phyloP scores from a whole-genome alignment of 768 basidiomycete genomes.

The Calocybe gangraenosa region DNA sequence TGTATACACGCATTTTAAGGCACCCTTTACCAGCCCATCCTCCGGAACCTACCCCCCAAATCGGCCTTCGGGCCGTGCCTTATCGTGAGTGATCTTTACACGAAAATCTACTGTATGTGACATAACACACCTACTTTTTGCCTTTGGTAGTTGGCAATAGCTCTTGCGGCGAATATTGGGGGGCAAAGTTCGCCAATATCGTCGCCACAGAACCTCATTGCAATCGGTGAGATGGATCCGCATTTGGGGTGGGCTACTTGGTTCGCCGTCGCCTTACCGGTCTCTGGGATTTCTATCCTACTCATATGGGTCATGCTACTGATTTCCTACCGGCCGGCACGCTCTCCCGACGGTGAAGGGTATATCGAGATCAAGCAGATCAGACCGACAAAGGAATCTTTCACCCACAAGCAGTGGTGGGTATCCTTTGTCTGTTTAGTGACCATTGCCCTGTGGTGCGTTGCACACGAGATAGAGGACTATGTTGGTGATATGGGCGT shows the following conservation, averaged over 20 bases:
- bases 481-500: constrained; percentile 95
- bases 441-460: constrained; percentile 89
- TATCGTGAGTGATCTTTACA: constrained; percentile 58
- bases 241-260: constrained; percentile 85
- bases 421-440: constrained; percentile 76
- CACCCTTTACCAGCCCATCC: constrained; percentile 65
- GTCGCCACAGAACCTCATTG: constrained; percentile 96
- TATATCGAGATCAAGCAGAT: constrained; percentile 83
- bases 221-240: constrained; percentile 81
- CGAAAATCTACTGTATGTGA: neutral
- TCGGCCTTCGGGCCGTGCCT: constrained; percentile 87
- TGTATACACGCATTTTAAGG: constrained; percentile 5
- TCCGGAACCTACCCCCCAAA: constrained; percentile 83
- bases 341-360: constrained; percentile 67
- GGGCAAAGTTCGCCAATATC: constrained; percentile 98
- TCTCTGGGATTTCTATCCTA: constrained; percentile 79
- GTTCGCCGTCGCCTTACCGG: constrained; percentile 93
- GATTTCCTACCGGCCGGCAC: constrained; percentile 72
- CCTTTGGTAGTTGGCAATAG: constrained; percentile 76
- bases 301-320: constrained; percentile 91
- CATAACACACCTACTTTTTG: neutral
- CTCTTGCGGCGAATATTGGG: constrained; percentile 96
- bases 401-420: constrained; percentile 86
- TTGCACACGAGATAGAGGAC: constrained; percentile 73
- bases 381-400: constrained; percentile 75